Percentiles rank a stretch among this genome's conserved stretches.
Conservation (phyloP, 768 basidiomycete genomes). For the Lyophyllum atratum region DNA sequence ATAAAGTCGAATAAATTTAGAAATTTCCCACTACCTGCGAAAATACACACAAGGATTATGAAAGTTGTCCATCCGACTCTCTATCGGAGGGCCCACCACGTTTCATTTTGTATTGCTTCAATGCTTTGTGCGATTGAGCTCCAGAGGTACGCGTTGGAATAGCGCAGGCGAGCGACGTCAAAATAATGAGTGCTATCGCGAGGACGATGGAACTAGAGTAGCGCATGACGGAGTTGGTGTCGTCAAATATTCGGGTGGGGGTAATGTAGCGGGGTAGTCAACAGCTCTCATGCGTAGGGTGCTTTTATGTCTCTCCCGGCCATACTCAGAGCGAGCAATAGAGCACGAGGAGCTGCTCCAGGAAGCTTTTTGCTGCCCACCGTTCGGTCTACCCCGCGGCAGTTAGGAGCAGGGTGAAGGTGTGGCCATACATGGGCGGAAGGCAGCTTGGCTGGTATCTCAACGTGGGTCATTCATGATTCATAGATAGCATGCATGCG, state of each 20-base stretch:
- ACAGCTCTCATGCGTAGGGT: not conserved
- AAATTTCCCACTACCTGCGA: not conserved
- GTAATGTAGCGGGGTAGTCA: not conserved
- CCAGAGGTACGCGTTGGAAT: slow-evolving; percentile 6
- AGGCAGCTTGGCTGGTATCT: not conserved
- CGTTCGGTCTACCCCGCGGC: slow-evolving; percentile 8
- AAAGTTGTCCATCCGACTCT: not conserved
- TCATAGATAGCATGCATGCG: not conserved
- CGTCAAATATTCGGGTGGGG: not conserved
- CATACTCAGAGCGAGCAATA: not conserved
- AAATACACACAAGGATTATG: not conserved
- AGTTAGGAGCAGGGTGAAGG: slow-evolving; percentile 9
- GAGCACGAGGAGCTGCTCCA: slow-evolving; percentile 6
- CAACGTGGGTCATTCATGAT: not conserved
- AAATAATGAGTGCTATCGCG: not conserved
- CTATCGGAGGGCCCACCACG: not conserved
- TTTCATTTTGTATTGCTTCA: slow-evolving; percentile 20
- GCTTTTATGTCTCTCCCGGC: not conserved
- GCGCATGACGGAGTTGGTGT: slow-evolving; percentile 6
- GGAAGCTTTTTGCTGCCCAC: slow-evolving; percentile 10
- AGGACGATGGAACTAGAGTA: slow-evolving; percentile 5
- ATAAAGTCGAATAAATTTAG: not conserved
- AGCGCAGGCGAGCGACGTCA: slow-evolving; percentile 6
- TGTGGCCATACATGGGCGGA: not conserved
- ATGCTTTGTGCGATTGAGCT: slow-evolving; percentile 1